These are phyloP conservation scores for Lycium barbarum DNA, from an alignment of 257 asterid species.

Conservation along the genomic window DNA sequence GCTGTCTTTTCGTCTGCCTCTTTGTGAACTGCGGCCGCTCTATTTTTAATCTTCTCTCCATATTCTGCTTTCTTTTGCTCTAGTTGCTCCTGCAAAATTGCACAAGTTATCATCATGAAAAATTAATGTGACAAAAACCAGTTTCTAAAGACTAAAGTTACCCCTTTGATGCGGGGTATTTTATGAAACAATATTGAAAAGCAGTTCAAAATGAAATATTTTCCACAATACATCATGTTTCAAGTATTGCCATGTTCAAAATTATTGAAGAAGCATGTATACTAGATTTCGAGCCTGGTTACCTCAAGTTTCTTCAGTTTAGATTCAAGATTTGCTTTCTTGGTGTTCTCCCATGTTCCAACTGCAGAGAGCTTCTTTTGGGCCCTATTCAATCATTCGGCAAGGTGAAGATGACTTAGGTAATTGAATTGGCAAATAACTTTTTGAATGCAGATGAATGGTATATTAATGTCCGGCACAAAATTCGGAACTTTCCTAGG, in stretches of 20 bases:
- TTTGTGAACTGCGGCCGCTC: slow-evolving; percentile 65
- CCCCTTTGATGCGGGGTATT: neutral
- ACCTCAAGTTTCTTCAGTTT: slow-evolving; percentile 73
- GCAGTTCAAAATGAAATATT: neutral
- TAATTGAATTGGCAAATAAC: neutral
- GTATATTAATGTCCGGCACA: neutral
- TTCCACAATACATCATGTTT: neutral
- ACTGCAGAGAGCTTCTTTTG: slow-evolving; percentile 69
- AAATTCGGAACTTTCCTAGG: neutral
- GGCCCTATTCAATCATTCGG: slow-evolving; percentile 49
- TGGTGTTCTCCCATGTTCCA: slow-evolving; percentile 75
- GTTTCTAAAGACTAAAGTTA: neutral
- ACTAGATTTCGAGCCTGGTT: neutral
- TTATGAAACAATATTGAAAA: neutral
- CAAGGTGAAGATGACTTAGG: slow-evolving; percentile 9
- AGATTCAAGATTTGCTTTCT: slow-evolving; percentile 72
- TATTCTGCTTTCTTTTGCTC: slow-evolving; percentile 73
- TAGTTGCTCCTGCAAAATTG: slow-evolving; percentile 54
- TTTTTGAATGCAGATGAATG: neutral
- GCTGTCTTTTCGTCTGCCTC: slow-evolving; percentile 80
- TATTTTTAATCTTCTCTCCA: slow-evolving; percentile 65
- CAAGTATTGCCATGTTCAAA: neutral
- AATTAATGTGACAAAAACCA: neutral
- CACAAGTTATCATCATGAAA: neutral
- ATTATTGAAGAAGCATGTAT: neutral